These are phyloP conservation scores for Dipodascopsis uninucleata DNA, from an alignment of 805 yeast species.

Conservation along the genomic window DNA sequence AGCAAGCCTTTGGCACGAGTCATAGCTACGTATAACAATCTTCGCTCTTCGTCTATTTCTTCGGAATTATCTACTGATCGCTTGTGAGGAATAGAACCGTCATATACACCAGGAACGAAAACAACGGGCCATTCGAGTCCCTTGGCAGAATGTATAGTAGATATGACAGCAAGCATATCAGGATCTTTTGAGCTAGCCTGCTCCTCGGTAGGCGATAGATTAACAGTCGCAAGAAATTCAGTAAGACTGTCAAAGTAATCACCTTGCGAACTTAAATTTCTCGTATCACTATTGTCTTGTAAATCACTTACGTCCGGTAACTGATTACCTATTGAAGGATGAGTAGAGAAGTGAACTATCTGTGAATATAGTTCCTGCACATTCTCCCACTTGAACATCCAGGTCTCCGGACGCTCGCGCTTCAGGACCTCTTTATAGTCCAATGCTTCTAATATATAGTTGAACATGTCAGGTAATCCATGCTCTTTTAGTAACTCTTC, in stretches of 20 bases:
- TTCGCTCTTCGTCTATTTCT: constrained; percentile 65
- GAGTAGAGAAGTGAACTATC: constrained; percentile 4
- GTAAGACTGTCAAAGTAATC: constrained; percentile 9
- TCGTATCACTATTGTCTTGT: neutral
- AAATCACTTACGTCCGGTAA: constrained; percentile 19
- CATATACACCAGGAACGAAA: constrained; percentile 68
- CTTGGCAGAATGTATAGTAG: constrained; percentile 89
- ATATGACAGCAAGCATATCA: constrained; percentile 39
- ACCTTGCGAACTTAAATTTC: no score
- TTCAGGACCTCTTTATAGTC: constrained; percentile 13
- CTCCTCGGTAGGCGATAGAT: constrained; percentile 15
- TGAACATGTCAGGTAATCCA: constrained; percentile 8
- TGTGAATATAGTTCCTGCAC: constrained; percentile 22
- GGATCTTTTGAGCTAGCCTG: constrained; percentile 15
- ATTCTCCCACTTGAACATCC: constrained; percentile 25
- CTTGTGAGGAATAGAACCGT: constrained; percentile 63
- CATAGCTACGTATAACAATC: constrained; percentile 83
- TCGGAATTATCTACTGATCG: constrained; percentile 35
- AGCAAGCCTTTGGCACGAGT: constrained; percentile 71
- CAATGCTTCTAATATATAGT: constrained; percentile 9
- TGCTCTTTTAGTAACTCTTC: constrained; percentile 4
- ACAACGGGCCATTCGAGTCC: constrained; percentile 97
- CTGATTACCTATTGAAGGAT: no score
- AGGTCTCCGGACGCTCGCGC: constrained; percentile 17
- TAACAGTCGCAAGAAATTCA: constrained; percentile 20